phyloP scores from a whole-genome alignment of 2,329 filamentous ascomycete species.

The Xylaria sp. region DNA sequence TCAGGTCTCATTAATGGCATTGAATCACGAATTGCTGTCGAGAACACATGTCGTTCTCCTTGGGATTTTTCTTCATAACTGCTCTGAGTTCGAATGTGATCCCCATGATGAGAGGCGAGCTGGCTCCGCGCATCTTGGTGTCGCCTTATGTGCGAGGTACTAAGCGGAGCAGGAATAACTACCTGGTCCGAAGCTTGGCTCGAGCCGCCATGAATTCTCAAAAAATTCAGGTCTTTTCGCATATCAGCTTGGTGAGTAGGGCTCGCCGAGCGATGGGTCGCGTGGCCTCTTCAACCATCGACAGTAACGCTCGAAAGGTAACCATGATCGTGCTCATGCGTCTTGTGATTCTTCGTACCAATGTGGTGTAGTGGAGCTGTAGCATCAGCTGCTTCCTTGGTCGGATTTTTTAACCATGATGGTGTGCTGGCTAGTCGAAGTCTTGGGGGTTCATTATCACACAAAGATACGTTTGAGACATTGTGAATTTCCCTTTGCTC shows the following conservation, averaged over 20 bases:
- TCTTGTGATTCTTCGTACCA: conserved; percentile 30
- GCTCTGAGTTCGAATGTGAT: background rate
- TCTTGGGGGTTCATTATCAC: conserved; percentile 33
- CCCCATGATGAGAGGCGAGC: background rate
- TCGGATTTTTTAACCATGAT: conserved; percentile 45
- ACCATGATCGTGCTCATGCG: conserved; percentile 24
- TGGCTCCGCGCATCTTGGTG: conserved; percentile 6
- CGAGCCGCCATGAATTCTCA: background rate
- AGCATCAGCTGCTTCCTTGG: conserved; percentile 42
- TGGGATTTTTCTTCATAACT: background rate
- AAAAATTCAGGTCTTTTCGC: background rate
- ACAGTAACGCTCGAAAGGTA: conserved; percentile 19
- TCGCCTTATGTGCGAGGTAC: background rate
- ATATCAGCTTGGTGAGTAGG: conserved; percentile 1
- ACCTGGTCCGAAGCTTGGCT: background rate
- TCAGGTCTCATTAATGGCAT: background rate
- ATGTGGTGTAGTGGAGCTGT: conserved; percentile 42
- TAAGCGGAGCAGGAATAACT: background rate
- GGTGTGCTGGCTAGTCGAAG: conserved; percentile 43
- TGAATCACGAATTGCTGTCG: background rate
- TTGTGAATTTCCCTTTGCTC: background rate
- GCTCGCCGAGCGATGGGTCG: conserved; percentile 16
- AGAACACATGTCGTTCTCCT: background rate
- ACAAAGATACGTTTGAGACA: conserved; percentile 4
- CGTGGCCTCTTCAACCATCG: conserved; percentile 10